Evolutionary conservation across 768 basidiomycete species (phyloP).

Genomic region (Lactifluus hygrophoroides): DNA sequence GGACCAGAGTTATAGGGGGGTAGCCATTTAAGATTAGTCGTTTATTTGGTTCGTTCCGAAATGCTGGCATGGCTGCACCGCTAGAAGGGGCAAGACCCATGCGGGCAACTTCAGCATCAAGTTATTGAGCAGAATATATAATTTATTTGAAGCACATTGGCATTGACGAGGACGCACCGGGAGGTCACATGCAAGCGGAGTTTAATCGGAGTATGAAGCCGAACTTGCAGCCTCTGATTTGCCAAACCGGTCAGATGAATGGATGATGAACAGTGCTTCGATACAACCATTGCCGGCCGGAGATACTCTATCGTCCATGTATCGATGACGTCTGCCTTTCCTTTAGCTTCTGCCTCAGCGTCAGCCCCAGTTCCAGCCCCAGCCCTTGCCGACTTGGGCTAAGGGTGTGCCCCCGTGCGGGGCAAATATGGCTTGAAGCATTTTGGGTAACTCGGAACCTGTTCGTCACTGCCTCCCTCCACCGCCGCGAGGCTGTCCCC

Average conservation of each 20-base stretch:
- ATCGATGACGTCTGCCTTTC: conserved; percentile 11
- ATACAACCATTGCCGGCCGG: not conserved
- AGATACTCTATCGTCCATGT: conserved; percentile 9
- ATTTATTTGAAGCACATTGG: not conserved
- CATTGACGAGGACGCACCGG: no score
- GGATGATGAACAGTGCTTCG: not conserved
- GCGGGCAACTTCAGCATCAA: not conserved
- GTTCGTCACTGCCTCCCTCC: not conserved
- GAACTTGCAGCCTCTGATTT: no score
- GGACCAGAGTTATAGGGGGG: not conserved
- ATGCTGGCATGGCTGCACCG: not conserved
- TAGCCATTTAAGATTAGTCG: not conserved
- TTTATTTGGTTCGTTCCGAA: not conserved
- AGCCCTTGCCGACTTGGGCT: conserved; percentile 4
- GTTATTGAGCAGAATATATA: not conserved
- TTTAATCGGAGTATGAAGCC: no score
- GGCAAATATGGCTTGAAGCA: not conserved
- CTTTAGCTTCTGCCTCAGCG: not conserved
- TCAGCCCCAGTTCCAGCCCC: not conserved
- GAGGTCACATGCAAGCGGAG: no score
- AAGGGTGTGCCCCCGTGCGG: conserved; percentile 1
- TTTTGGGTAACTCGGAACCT: conserved; percentile 9
- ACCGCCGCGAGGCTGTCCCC: not conserved
- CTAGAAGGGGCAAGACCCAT: not conserved
- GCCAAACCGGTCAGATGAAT: no score